Base-by-base conservation (phyloP, 805 yeast genomes). In the Saturnispora kantuleensis region DNA sequence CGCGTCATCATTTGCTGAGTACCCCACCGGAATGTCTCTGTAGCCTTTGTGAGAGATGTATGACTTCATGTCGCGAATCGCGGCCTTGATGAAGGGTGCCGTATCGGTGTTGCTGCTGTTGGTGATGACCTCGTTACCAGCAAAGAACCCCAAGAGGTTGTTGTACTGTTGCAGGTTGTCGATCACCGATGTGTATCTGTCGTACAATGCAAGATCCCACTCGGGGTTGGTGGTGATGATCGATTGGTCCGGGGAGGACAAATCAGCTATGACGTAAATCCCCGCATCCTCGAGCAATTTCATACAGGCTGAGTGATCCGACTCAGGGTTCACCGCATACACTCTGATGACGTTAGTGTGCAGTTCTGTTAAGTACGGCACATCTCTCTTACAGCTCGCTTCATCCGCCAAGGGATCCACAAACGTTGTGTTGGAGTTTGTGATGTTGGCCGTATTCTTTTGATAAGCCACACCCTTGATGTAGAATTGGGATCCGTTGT, bases 71-170 rank as follows among this genome's bases (percentile, higher is more conserved):
- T 90, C 98, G 65, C 98, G 81, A 50, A 93, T 74, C 13, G 97
- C 96, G 29, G 97, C 96, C 72, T 90, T 93, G 46, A 93, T 95
- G 64, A 80, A 90, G 1, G 97, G 87, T 28, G 97, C 88, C 30
- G 97, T 85, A 54, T 79, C 81, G 11, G 97, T 84, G 65, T 86
- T 89, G 40, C 87, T 68, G 37, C 65, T 67, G 58, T 85, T 87
- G 65, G 89, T 90, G 48, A 90, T 78, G 44, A 93, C 97, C 73
- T 90, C 98, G 66, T 93, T 93, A 50, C 97, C 98, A 28, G 97
- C 97, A 66, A 90, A 89, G 74, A 86, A 89, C 2, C 97, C 98
- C 51, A 90, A 71, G 15, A 86, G 76, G 65, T 90, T 90, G 39
- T 81, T 66, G 67, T 89, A 90, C 55, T 74, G 70, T 47, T 79